Conservation (phyloP, 805 yeast species). For the Nakazawaea ernobii region DNA sequence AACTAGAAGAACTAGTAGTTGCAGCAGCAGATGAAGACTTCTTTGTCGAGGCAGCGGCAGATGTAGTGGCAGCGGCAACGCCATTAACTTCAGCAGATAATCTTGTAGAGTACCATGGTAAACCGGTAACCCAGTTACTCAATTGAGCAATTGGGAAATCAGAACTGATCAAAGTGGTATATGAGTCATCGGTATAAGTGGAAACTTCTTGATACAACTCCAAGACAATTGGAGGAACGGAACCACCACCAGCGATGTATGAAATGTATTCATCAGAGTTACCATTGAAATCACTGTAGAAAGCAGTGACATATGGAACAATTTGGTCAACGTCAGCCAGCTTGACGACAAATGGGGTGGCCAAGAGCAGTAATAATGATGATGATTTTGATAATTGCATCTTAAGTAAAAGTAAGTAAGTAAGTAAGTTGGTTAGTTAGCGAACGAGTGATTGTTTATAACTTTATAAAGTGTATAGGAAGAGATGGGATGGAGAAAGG, state of each 20-base stretch:
- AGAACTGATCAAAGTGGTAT: slow-evolving; percentile 32
- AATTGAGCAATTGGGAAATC: slow-evolving; percentile 14
- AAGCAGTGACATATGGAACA: slow-evolving; percentile 23
- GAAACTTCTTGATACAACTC: slow-evolving; percentile 25
- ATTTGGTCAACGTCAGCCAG: not conserved
- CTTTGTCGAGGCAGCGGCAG: slow-evolving; percentile 10
- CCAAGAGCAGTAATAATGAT: not conserved
- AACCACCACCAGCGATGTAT: slow-evolving; percentile 23
- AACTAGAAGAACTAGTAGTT: slow-evolving; percentile 12
- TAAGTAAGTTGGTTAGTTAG: not conserved
- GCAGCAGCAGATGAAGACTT: slow-evolving; percentile 10
- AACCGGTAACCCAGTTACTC: slow-evolving; percentile 21
- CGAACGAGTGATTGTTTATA: too few relatives aligned
- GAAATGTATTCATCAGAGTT: slow-evolving; percentile 27
- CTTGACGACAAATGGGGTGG: not conserved
- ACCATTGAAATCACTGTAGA: slow-evolving; percentile 29
- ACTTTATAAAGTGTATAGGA: too few relatives aligned
- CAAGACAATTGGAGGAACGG: slow-evolving; percentile 25
- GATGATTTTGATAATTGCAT: not conserved
- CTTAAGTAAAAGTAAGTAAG: not conserved
- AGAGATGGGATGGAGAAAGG: too few relatives aligned
- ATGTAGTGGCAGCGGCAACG: slow-evolving; percentile 9
- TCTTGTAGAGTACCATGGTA: slow-evolving; percentile 31
- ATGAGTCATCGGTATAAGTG: slow-evolving; percentile 39
- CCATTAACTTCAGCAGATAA: slow-evolving; percentile 16